Evolutionary conservation across 2,329 filamentous ascomycete species (phyloP), one percentile per base, ranked within the genome.

Genomic region (Aspergillus novoparasiticus): DNA sequence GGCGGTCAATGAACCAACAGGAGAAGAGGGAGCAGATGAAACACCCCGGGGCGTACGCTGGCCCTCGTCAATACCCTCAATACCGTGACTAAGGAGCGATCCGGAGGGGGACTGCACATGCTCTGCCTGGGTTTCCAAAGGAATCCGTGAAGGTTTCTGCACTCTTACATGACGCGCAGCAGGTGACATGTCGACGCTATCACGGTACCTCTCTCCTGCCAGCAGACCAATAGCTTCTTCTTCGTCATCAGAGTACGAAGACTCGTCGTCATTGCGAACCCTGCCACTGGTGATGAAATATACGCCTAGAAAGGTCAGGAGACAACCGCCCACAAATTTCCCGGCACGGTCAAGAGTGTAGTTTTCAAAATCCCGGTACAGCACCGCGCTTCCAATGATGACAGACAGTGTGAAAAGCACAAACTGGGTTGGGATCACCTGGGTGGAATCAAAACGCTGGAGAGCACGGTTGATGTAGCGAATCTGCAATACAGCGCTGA

Each of bases 401-500:
- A 98, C 95, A 6, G 92, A 96, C 9, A 99, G 84, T 0, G 95
- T 99, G 77, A 99, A 99, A 66, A 96, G 87, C 57, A 99, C 95
- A 71, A 99, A 99, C 73, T 99, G 95, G 16, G 95, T 95, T 0
- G 95, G 95, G 66, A 99, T 99, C 69, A 99, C 95, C 76, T 97
- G 93, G 0, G 95, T 99, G 8, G 95, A 97, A 77, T 97, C 93
- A 81, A 98, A 99, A 54, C 92, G 89, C 76, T 97, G 94, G 58
- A 99, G 83, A 1, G 90, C 89, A 58, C 87, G 91, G 80, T 98
- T 99, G 75, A 99, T 87, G 75, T 98, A 99, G 75, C 93, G 94
- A 71, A 99, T 94, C 80, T 99, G 95, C 90, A 98, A 93, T 64
- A 99, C 83, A 8, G 95, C 95, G 1, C 94, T 98, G 53, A 83